Evolutionary conservation across 2,329 filamentous ascomycete genomes (phyloP), one percentile per base, ranked within the genome.

Genomic region (Fusarium fujikuroi): DNA sequence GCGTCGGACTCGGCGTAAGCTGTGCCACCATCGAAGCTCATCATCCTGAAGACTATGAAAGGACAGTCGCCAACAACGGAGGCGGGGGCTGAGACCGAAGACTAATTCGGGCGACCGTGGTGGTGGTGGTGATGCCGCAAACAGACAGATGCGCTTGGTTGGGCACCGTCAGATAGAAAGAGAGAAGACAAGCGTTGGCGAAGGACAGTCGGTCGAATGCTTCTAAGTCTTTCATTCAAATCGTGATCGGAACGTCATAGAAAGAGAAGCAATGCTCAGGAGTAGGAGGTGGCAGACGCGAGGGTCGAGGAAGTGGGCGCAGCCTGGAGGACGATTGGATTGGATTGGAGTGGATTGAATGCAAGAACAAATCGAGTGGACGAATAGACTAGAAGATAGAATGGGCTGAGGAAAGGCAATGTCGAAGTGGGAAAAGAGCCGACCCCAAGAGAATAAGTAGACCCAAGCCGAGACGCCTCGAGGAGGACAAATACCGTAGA

Each of bases 1-100:
- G 92, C 92, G 80, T 94, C 93, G 75, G 91, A 94, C 83, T 94
- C 93, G 81, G 93, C 90, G 82, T 94, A 95, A 69, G 91, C 89
- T 74, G 90, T 91, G 79, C 90, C 90, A 72, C 87, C 86, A 78
- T 89, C 88, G 83, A 91, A 91, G 81, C 87, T 88, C 88, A 90
- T 89, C 78, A 81, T 81, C 64, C 71, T 77, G 72, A 68, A 63
- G 69, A 54, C 63, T 66, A 49, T 63, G 61, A 53, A 59, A 63
- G 63, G 70, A 60, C 16, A 66, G 49, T 63, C 74, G 63, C 69
- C 70, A 72, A 50, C 36, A 66, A 53, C 37, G 40, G 44, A 69
- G 28, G 46, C 44, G 37, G 43, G 42, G 56, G 44, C 54, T 67
- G 40, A 61, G 54, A 67, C 40, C 32, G 43, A 65, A 39, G 46